Evolutionary conservation across 192 early-diverging fungal species (phyloP).

Genomic region (Allomyces javanicus): DNA sequence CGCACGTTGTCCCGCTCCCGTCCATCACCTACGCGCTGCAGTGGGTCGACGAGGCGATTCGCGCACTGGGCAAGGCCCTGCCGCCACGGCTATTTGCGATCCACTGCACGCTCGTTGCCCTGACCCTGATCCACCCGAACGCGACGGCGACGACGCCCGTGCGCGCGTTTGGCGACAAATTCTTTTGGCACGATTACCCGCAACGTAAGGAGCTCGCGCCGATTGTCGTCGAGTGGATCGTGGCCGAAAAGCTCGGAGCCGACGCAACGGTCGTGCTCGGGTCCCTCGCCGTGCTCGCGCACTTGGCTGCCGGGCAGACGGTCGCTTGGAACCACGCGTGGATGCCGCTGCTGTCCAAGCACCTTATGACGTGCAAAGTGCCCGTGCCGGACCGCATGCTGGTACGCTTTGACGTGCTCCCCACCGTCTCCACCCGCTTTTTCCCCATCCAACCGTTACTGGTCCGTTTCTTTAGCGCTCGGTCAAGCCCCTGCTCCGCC

Average conservation of each 20-base stretch:
- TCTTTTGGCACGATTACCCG: no score
- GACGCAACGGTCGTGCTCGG: no score
- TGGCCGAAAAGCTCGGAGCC: no score
- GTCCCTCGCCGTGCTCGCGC: no score
- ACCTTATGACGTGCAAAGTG: neutral
- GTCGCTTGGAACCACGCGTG: no score
- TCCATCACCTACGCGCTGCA: neutral
- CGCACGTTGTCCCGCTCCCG: neutral
- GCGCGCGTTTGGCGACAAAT: no score
- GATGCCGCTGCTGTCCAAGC: neutral
- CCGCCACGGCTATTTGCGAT: neutral
- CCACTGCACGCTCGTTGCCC: neutral
- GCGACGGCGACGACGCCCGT: no score
- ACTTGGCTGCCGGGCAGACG: no score
- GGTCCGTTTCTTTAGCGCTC: neutral
- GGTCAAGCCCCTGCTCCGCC: neutral
- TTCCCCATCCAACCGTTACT: neutral
- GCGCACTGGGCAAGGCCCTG: neutral
- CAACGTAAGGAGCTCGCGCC: neutral
- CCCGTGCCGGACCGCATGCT: neutral
- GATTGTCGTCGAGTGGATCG: neutral
- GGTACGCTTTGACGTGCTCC: neutral
- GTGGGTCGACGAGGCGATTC: neutral
- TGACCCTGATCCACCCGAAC: neutral
- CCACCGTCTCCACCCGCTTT: neutral